Conservation (phyloP, 1,284 basidiomycete species). For the Marasmius tenuissimus region DNA sequence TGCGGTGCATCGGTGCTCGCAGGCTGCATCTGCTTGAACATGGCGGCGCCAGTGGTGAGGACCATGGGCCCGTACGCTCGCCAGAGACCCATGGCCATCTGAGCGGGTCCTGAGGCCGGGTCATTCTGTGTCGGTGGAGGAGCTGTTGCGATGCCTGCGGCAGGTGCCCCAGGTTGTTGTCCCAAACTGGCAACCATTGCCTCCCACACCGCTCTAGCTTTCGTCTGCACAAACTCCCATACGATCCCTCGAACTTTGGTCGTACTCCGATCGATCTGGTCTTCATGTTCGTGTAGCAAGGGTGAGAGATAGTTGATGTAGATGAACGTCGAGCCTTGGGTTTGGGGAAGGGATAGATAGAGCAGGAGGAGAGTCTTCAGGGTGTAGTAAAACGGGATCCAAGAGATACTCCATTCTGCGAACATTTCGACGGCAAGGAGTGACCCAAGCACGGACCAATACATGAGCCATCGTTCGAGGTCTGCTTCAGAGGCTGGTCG, state of each 20-base stretch:
- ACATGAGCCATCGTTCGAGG: slow-evolving; percentile 87
- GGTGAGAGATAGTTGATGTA: slow-evolving; percentile 78
- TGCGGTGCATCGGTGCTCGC: slow-evolving; percentile 20
- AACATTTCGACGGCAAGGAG: slow-evolving; percentile 74
- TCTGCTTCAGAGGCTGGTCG: slow-evolving; percentile 77
- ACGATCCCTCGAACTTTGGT: slow-evolving; percentile 58
- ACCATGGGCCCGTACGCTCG: slow-evolving; percentile 72
- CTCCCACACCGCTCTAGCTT: slow-evolving; percentile 62
- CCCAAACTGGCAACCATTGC: slow-evolving; percentile 48
- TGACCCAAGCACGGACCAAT: slow-evolving; percentile 84
- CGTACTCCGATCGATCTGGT: slow-evolving; percentile 77
- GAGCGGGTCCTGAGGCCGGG: slow-evolving; percentile 61
- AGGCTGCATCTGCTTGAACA: slow-evolving; percentile 50
- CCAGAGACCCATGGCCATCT: slow-evolving; percentile 68
- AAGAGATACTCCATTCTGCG: slow-evolving; percentile 82
- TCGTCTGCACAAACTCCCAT: slow-evolving; percentile 66
- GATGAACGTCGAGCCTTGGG: slow-evolving; percentile 78
- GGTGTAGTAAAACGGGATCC: slow-evolving; percentile 88
- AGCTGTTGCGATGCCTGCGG: slow-evolving; percentile 27
- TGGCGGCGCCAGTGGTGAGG: slow-evolving; percentile 60
- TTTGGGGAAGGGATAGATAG: slow-evolving; percentile 90
- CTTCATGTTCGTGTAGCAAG: slow-evolving; percentile 76
- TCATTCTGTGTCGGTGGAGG: slow-evolving; percentile 49
- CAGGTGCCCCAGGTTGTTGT: slow-evolving; percentile 32
- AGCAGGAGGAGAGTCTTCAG: slow-evolving; percentile 84